These are phyloP conservation scores for Haberlea rhodopensis DNA, from an alignment of 257 asterid genomes.

Conservation along the genomic window DNA sequence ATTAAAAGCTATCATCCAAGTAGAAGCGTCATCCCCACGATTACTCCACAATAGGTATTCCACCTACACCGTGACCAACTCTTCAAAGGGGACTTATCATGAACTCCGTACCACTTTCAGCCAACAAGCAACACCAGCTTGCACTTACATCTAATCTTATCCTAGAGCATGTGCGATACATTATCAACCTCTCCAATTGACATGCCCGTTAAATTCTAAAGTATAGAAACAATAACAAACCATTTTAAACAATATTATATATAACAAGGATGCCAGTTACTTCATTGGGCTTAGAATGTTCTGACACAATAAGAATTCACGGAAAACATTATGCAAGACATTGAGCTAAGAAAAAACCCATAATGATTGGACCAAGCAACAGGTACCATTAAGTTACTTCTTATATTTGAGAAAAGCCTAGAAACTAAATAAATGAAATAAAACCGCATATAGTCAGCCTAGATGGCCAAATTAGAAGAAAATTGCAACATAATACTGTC, in stretches of 20 bases:
- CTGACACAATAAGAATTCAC: conserved; percentile 10
- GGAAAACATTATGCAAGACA: conserved; percentile 3
- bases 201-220: not conserved
- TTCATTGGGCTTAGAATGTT: not conserved
- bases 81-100: conserved; percentile 12
- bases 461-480: conserved; percentile 1
- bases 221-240: not conserved
- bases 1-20: not conserved
- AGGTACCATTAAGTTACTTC: not conserved
- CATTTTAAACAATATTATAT: not conserved
- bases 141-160: not conserved
- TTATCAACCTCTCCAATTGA: not conserved
- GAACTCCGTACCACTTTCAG: conserved; percentile 5
- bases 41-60: not conserved
- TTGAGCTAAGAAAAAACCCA: conserved; percentile 2
- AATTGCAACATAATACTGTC: conserved; percentile 4
- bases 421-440: conserved; percentile 4
- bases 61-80: not conserved
- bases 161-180: not conserved
- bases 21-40: conserved; percentile 7
- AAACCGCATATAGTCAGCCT: not conserved
- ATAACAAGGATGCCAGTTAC: not conserved
- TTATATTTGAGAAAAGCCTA: not conserved
- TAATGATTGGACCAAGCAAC: not conserved
- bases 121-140: conserved; percentile 2